Evolutionary conservation across 345 rosid species (phyloP), one percentile per base, ranked within the genome.

Genomic region (Noccaea bulbosa): DNA sequence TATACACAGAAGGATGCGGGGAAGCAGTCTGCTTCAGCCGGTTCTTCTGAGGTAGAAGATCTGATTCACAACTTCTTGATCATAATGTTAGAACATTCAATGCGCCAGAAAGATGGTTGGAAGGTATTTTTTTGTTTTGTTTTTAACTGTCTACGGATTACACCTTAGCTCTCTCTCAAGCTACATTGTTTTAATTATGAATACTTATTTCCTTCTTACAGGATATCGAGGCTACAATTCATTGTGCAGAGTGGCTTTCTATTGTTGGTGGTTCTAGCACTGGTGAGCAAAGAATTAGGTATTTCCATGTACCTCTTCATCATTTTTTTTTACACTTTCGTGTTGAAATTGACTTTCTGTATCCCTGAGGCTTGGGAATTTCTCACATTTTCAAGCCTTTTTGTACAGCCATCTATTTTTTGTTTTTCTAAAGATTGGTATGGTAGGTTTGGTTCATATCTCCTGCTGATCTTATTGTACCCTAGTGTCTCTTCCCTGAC

Each of bases 171-270:
- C 65, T 69, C 63, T 30, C 62, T 62, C 20, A 66, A 51, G 51
- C 45, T 69, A 15, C 59, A 34, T 44, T 63, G 33, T 58, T 67
- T 72, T 48, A 76, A 62, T 67, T 38, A 12, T 59, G 17, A 24
- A 71, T 53, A 52, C 58, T 63, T 60, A 38, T 60, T 51, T 65
- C 74, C 43, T 47, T 80, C 70, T 76, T 81, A 70, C 96, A 95
- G 99, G 99, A 95, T 76, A 86, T 92, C 83, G 99, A 95, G 82
- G 97, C 98, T 58, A 86, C 99, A 72, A 88, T 95, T 86, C 99
- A 95, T 84, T 95, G 99, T 90, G 99, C 99, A 38, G 99, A 95
- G 71, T 92, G 99, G 99, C 93, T 95, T 65, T 91, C 97, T 75
- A 92, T 94, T 10, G 88, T 89, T 65, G 99, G 99, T 67, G 98